These are phyloP conservation scores for Millerozyma acaciae DNA, from an alignment of 805 yeast species.

Conservation along the genomic window DNA sequence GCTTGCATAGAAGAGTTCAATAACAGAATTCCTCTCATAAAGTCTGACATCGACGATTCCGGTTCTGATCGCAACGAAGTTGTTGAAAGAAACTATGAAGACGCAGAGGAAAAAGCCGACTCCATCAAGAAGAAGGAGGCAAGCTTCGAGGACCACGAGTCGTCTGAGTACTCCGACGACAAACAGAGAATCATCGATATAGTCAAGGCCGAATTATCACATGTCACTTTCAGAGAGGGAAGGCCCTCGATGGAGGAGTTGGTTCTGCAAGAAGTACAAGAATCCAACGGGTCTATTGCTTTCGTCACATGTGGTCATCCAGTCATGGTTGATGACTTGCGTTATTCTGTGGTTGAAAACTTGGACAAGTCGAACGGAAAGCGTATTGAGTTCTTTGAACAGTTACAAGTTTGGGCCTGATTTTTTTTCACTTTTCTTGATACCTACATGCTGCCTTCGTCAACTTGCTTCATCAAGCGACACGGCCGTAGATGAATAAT, in stretches of 20 bases:
- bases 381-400: constrained; percentile 70
- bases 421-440: background rate
- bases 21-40: constrained; percentile 1
- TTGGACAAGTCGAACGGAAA: constrained; percentile 32
- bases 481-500: too few relatives aligned
- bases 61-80: background rate
- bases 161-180: constrained; percentile 2
- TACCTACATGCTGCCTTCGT: too few relatives aligned
- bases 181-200: constrained; percentile 5
- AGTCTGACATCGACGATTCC: constrained; percentile 1
- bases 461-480: too few relatives aligned
- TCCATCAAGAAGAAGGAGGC: constrained; percentile 8
- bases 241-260: constrained; percentile 46
- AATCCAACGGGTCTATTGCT: constrained; percentile 43
- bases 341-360: constrained; percentile 44
- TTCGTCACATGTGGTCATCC: constrained; percentile 65
- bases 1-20: constrained; percentile 4
- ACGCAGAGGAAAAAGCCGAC: constrained; percentile 2
- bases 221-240: constrained; percentile 39
- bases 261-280: constrained; percentile 32
- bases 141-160: constrained; percentile 3
- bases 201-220: constrained; percentile 20
- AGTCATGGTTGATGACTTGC: constrained; percentile 50
- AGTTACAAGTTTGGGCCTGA: constrained; percentile 64
- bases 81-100: constrained; percentile 1